Base-by-base conservation (phyloP, 2,329 filamentous ascomycete genomes). In the Knufia fluminis region DNA sequence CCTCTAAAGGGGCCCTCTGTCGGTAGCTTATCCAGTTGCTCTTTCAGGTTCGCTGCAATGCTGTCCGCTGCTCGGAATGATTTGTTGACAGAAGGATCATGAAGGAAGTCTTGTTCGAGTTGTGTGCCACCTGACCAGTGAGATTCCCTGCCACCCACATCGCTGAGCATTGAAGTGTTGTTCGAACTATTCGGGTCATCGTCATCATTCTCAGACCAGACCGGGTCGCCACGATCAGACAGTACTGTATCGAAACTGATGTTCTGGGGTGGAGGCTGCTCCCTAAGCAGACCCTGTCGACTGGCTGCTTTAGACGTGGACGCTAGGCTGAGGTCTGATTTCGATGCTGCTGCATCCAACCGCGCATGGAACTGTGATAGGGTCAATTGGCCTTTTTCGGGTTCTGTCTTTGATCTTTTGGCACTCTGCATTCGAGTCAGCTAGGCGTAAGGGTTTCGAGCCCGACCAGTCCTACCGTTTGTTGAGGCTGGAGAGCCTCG, bases 1-100 rank as follows among this genome's bases (percentile, higher is more conserved):
- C 56, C 49, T 1, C 62, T 62, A 48, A 71, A 71, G 0, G 69
- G 68, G 1, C 64, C 66, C n/a, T 59, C 50, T 0, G 54, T 47
- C 9, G 62, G 48, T 1, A 70, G 59, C 3, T 63, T 59, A 1
- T 51, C 49, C 26, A 68, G 52, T 7, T 67, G 54, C 4, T 35
- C 28, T 23, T 44, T 12, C 2, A 23, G 14, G 17, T 4, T 24
- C 2, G 12, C n/a, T 16, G 23, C 16, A 2, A 26, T 36, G 16
- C 19, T n/a, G n/a, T 49, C 26, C 7, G 36, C 38, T 26, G 22
- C 23, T 33, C 40, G 6, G 17, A 42, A 26, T 2, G 26, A 32
- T 22, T 22, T 10, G 6, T 22, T 32, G 23, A 32, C n/a, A 4
- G 22, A 28, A 6, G 28, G 12, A 14, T 41, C 24, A 9, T 35